Evolutionary conservation across 1,284 basidiomycete species (phyloP), one percentile per base, ranked within the genome.

Genomic region (Pyrrhoderma noxium): DNA sequence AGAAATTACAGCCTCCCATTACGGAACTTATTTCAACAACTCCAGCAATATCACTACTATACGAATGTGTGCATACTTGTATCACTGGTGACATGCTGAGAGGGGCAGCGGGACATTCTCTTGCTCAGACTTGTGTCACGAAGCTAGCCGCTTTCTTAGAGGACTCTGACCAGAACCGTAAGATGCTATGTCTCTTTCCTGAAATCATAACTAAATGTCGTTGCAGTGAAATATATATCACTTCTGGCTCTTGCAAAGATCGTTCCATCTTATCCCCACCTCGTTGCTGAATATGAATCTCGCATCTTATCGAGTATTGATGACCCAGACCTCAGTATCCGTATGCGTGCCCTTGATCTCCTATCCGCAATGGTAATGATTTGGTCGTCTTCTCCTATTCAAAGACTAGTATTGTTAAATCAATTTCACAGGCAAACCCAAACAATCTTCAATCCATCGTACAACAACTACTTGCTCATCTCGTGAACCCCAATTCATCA

Each of bases 61-160:
- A 99, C 67, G 96, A 99, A 70, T 99, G 95, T 66, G 95, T 99
- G 1, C 89, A 94, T 61, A 98, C 96, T 1, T 95, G 93, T 62
- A 98, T 99, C 60, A 93, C 91, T 11, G 95, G 96, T 8, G 93
- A 91, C 3, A 98, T 99, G 93, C 76, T 99, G 7, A 84, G 87
- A 57, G 87, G 86, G 1, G 59, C 78, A 46, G 75, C 82, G 13
- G 92, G 90, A n/a, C 79, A 90, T 60, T 73, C 83, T 2, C 73
- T 99, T 37, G 96, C 96, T 1, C 74, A 79, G 55, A 84, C 84
- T 4, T 99, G 95, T 61, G 89, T 96, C 42, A 91, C 92, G 36
- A 99, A 99, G 66, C 75, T 99, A 18, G 90, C 93, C 8, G 79
- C 80, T 21, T 99, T 99, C 66, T 75, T 99, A 39, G 76, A 93